phyloP scores from a whole-genome alignment of 2,329 filamentous ascomycete species.

The Trichoderma polysporum region DNA sequence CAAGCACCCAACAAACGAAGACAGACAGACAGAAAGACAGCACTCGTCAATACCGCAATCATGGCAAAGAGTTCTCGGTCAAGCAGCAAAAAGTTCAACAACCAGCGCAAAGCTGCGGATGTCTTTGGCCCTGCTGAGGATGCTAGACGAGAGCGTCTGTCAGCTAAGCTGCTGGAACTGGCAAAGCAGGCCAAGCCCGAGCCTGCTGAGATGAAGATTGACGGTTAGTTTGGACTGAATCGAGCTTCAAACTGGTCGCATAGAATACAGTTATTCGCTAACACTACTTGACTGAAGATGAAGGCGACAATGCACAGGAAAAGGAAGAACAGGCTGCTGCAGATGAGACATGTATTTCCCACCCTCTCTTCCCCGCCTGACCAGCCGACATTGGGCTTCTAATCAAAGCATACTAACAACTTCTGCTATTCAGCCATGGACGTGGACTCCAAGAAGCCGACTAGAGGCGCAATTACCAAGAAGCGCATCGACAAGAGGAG shows the following conservation, averaged over 20 bases:
- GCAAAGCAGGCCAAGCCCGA: constrained; percentile 73
- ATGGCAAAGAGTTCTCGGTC: constrained; percentile 90
- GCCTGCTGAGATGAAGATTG: constrained; percentile 51
- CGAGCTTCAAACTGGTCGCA: rapidly evolving
- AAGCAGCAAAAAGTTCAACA: constrained; percentile 79
- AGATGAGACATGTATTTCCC: constrained; percentile 29
- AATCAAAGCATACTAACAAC: not conserved
- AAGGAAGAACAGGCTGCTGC: constrained; percentile 34
- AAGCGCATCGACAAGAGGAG: constrained; percentile 58
- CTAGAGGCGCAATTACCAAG: constrained; percentile 43
- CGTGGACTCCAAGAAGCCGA: constrained; percentile 48
- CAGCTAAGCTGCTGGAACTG: constrained; percentile 80
- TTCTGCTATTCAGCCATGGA: constrained; percentile 51
- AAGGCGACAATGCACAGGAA: constrained; percentile 30
- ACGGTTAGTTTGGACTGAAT: constrained; percentile 31
- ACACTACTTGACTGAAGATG: constrained; percentile 20
- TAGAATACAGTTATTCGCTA: not conserved
- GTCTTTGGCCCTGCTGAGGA: constrained; percentile 83
- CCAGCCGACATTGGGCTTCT: not conserved
- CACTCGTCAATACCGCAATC: constrained; percentile 29
- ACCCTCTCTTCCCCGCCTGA: not conserved
- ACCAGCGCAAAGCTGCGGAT: constrained; percentile 71
- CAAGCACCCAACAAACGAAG: not conserved
- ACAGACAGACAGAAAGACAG: not conserved
- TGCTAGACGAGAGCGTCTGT: constrained; percentile 78